Evolutionary conservation across 2,329 filamentous ascomycete species (phyloP).

Genomic region (Spiromastix sp.): DNA sequence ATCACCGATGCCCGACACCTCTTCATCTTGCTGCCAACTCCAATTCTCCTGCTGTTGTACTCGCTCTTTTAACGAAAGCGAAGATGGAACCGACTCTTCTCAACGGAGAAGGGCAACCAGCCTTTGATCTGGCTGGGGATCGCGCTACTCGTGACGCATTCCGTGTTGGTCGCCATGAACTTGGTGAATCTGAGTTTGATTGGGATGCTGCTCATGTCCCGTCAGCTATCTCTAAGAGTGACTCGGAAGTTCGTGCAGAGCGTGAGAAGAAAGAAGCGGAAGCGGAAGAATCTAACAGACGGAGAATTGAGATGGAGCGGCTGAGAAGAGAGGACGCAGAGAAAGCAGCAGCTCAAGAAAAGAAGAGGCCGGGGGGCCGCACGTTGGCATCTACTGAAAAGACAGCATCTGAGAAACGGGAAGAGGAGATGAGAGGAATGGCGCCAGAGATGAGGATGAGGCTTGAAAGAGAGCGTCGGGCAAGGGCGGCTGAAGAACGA

Average conservation of each 20-base stretch:
- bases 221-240: slow-evolving; percentile 55
- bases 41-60: slow-evolving; percentile 67
- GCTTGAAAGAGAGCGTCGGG: slow-evolving; percentile 79
- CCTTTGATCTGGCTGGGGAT: slow-evolving; percentile 83
- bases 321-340: slow-evolving; percentile 52
- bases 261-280: slow-evolving; percentile 60
- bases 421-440: slow-evolving; percentile 74
- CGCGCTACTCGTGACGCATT: slow-evolving; percentile 82
- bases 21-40: slow-evolving; percentile 78
- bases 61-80: slow-evolving; percentile 64
- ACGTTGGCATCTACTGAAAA: slow-evolving; percentile 53
- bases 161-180: slow-evolving; percentile 69
- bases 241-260: slow-evolving; percentile 59
- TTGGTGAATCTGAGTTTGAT: slow-evolving; percentile 66
- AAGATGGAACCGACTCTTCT: slow-evolving; percentile 60
- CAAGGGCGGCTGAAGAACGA: slow-evolving; percentile 83
- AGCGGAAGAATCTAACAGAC: slow-evolving; percentile 57
- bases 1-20: slow-evolving; percentile 71
- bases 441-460: slow-evolving; percentile 77
- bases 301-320: slow-evolving; percentile 64
- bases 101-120: slow-evolving; percentile 68
- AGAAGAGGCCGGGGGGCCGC: slow-evolving; percentile 43
- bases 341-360: slow-evolving; percentile 28
- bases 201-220: slow-evolving; percentile 73
- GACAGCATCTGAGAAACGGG: slow-evolving; percentile 67